Evolutionary conservation across 73 alveolate species (phyloP).

Genomic region (Breviolum minutum): DNA sequence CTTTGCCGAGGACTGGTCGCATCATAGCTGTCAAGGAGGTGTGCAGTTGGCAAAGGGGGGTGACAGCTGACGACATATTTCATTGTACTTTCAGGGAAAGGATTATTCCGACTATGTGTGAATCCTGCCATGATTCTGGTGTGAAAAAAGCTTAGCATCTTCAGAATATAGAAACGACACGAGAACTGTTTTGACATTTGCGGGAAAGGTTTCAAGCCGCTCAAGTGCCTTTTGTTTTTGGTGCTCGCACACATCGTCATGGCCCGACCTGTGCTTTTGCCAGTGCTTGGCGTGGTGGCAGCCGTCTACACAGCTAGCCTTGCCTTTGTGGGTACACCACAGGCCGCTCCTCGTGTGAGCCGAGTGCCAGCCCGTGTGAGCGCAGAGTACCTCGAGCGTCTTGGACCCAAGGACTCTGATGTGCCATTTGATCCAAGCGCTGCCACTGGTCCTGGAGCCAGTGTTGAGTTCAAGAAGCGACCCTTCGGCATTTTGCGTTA

Average conservation of each 20-base stretch:
- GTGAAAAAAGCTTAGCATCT: too few species aligned
- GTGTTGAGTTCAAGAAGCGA: conserved; percentile 58
- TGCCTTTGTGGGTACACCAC: too few species aligned
- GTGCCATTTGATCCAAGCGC: background rate
- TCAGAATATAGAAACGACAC: background rate
- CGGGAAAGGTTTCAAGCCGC: background rate
- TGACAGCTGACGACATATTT: background rate
- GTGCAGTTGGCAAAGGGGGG: too few species aligned
- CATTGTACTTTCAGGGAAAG: background rate
- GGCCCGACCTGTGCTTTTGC: background rate
- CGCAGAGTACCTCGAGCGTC: too few species aligned
- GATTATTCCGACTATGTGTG: background rate
- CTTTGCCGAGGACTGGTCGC: conserved; percentile 65
- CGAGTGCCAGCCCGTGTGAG: too few species aligned
- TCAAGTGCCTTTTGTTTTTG: background rate
- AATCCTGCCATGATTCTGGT: too few species aligned
- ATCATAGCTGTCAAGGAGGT: conserved; percentile 77
- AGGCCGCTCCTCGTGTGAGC: too few species aligned
- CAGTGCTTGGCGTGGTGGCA: too few species aligned
- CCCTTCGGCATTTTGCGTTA: conserved; percentile 55
- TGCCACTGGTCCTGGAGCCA: conserved; percentile 17
- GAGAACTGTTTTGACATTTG: background rate
- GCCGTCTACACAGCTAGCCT: too few species aligned
- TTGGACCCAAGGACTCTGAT: background rate
- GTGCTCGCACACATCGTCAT: background rate